Base-by-base conservation (phyloP, 2,329 filamentous ascomycete species). In the Fusarium praegraminearum region DNA sequence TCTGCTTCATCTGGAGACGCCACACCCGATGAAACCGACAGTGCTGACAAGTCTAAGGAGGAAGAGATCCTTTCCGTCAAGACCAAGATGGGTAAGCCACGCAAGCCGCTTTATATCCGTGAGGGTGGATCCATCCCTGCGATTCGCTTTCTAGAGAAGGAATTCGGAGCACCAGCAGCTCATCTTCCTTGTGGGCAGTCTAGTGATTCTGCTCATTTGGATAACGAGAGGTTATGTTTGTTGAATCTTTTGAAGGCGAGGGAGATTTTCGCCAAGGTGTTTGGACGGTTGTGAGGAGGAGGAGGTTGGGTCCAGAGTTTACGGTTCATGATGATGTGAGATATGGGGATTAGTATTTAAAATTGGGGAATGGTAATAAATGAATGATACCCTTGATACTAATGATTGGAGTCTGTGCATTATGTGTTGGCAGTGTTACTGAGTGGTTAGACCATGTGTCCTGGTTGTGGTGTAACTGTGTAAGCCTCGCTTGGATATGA, bases 121-220 rank as follows among this genome's bases (percentile, higher is more conserved):
- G 96, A 99, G 80, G 96, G 96, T 15, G 96, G 96, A 7, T 97
- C 92, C 0, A 99, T 99, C 72, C 96, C 96, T 0, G 93, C 93
- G 1, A 98, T 98, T 59, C 85, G 96, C 8, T 98, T 98, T 76
- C 78, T 98, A 38, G 95, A 98, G 79, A 97, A 97, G 81, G 93
- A 97, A 75, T 98, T 98, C 76, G 86, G 87, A 4, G 96, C 96
- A 0, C 94, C 94, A 0, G 95, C 96, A 0, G 95, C 95, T 1
- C 94, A 98, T 79, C 81, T 99, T 35, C 97, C 96, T 0, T 98
- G 94, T 76, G 97, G 97, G 0, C 94, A 98, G 80, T 94, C 95
- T 15, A 98, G 93, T 73, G 96, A 99, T 76, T 90, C 91, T 53
- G 96, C 95, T 20, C 96, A 99, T 86, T 81, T 99, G 80, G 93